Evolutionary conservation across 2,329 filamentous ascomycete species (phyloP).

Genomic region (Lasiodiplodia sp.): DNA sequence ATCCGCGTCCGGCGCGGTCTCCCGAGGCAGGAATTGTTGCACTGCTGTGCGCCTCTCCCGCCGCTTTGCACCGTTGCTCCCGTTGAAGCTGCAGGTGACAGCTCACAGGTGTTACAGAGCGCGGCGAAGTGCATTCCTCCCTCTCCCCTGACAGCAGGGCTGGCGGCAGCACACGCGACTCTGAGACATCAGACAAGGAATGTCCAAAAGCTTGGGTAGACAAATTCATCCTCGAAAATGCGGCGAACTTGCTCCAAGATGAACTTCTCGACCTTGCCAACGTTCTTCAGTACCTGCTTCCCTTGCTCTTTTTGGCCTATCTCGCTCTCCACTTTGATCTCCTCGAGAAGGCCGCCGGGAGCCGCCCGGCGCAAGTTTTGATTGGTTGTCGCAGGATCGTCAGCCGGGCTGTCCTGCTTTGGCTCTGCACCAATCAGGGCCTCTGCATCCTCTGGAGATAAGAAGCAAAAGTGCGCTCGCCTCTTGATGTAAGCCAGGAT

Average conservation of each 20-base stretch:
- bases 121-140: conserved; percentile 28
- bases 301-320: conserved; percentile 91
- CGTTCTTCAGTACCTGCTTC: conserved; percentile 96
- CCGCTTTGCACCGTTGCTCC: conserved; percentile 27
- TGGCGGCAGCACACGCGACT: conserved; percentile 27
- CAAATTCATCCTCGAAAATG: conserved; percentile 98
- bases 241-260: conserved; percentile 94
- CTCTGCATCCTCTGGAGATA: conserved; percentile 89
- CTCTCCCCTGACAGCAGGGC: conserved; percentile 29
- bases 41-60: conserved; percentile 31
- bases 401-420: conserved; percentile 35
- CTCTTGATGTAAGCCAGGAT: conserved; percentile 91
- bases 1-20: conserved; percentile 29
- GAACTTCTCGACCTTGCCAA: conserved; percentile 97
- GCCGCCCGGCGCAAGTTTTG: conserved; percentile 44
- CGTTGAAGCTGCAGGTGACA: conserved; percentile 30
- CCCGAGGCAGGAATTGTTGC: conserved; percentile 26
- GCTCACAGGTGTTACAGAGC: conserved; percentile 26
- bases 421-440: conserved; percentile 61
- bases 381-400: conserved; percentile 34
- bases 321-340: conserved; percentile 96
- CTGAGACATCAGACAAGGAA: conserved; percentile 73
- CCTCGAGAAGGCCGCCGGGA: conserved; percentile 81
- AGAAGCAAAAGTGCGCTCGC: conserved; percentile 90
- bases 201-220: conserved; percentile 98